Evolutionary conservation across 108 stramenopile species (phyloP).

Genomic region (Nitzschia putrida): DNA sequence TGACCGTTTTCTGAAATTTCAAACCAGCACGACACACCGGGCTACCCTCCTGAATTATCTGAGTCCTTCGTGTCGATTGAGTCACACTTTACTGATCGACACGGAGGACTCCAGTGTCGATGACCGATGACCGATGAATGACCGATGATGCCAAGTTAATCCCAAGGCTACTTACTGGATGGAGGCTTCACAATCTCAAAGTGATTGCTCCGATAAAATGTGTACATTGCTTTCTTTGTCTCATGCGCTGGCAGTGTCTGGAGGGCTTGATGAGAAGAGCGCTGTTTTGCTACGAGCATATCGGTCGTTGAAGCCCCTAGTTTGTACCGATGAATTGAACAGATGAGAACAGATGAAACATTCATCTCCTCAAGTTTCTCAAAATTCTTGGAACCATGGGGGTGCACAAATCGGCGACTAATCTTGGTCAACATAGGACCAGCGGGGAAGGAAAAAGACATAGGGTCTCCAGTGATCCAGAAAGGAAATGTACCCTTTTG

Average conservation of each 20-base stretch:
- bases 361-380: slow-evolving; percentile 54
- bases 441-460: slow-evolving; percentile 2
- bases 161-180: slow-evolving; percentile 76
- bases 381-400: slow-evolving; percentile 18
- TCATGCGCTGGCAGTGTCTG: slow-evolving; percentile 69
- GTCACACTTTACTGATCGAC: too few species aligned
- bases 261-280: slow-evolving; percentile 60
- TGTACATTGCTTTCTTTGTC: slow-evolving; percentile 69
- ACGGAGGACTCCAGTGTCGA: too few species aligned
- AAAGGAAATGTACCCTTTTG: slow-evolving; percentile 29
- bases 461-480: slow-evolving; percentile 28
- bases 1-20: too few species aligned
- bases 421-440: slow-evolving; percentile 20
- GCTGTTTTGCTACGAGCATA: slow-evolving; percentile 71
- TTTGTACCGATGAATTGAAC: slow-evolving; percentile 73
- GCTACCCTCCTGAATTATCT: too few species aligned
- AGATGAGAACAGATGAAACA: too few species aligned
- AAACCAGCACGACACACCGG: too few species aligned
- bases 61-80: too few species aligned
- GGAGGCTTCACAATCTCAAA: slow-evolving; percentile 51
- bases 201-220: slow-evolving; percentile 54
- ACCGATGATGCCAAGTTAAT: too few species aligned
- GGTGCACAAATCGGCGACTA: slow-evolving; percentile 14
- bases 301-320: slow-evolving; percentile 69
- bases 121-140: too few species aligned